Evolutionary conservation across 306 rosid genomes (phyloP).

Genomic region (Casuarina equisetifolia): DNA sequence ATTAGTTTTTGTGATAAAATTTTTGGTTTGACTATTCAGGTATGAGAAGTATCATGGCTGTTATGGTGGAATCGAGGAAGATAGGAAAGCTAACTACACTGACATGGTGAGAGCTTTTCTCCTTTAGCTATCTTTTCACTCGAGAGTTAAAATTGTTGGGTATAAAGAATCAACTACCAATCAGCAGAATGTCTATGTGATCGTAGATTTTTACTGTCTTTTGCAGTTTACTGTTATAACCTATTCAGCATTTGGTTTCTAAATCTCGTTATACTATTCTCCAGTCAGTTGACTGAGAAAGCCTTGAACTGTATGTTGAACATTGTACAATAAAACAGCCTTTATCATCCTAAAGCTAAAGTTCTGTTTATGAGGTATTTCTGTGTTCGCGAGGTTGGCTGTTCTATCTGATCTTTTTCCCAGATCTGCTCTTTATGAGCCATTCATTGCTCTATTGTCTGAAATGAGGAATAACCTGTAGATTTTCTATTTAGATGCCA

Average conservation of each 20-base stretch:
- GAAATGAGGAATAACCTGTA: conserved; percentile 5
- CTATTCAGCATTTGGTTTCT: neutral
- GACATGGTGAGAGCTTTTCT: conserved; percentile 75
- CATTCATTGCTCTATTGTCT: neutral
- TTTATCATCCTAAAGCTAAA: neutral
- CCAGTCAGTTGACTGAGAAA: neutral
- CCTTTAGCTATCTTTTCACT: conserved; percentile 4
- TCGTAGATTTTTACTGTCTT: neutral
- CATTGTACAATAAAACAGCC: neutral
- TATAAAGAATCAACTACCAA: neutral
- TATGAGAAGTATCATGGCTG: conserved; percentile 91
- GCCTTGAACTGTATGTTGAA: neutral
- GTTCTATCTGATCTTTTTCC: neutral
- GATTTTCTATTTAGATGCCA: neutral
- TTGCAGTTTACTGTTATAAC: neutral
- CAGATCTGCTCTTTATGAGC: neutral
- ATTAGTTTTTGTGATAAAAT: conserved; percentile 5
- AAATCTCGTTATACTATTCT: neutral
- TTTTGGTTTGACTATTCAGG: conserved; percentile 50
- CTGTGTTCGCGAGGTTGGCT: conserved; percentile 1
- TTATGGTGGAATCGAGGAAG: conserved; percentile 83
- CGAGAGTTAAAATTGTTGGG: neutral
- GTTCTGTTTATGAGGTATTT: neutral
- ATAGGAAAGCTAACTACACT: conserved; percentile 74
- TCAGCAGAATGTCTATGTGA: neutral